Evolutionary conservation across 169 alveolate species (phyloP).

Genomic region (Miamiensis avidus): DNA sequence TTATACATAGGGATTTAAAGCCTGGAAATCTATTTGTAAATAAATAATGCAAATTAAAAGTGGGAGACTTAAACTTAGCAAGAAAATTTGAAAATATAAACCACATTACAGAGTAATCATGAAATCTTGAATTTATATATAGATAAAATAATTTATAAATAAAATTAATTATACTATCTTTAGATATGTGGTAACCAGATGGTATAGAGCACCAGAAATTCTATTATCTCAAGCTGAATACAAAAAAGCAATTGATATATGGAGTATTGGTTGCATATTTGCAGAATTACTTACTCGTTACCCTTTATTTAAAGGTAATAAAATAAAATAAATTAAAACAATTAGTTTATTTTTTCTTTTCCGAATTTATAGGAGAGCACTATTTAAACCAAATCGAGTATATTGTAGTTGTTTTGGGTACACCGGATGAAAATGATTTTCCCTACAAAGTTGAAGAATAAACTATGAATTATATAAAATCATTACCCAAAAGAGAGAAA

Average conservation of each 20-base stretch:
- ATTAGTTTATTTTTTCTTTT: too few relatives aligned
- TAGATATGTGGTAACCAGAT: constrained; percentile 69
- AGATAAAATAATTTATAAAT: constrained; percentile 28
- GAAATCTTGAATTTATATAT: not conserved
- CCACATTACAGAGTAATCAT: not conserved
- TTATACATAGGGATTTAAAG: constrained; percentile 81
- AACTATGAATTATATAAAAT: constrained; percentile 58
- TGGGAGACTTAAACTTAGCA: constrained; percentile 38
- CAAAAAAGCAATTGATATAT: constrained; percentile 69
- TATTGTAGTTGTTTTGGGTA: constrained; percentile 87
- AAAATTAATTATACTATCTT: too few relatives aligned
- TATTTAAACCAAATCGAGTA: constrained; percentile 21
- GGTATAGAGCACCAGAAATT: constrained; percentile 84
- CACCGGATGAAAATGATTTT: constrained; percentile 95
- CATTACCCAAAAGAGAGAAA: constrained; percentile 49
- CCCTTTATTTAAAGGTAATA: constrained; percentile 9
- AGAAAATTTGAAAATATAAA: constrained; percentile 8
- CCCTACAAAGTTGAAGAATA: constrained; percentile 42
- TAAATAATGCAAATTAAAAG: constrained; percentile 67
- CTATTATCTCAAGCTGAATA: constrained; percentile 60
- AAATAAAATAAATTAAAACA: not conserved
- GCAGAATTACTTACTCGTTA: constrained; percentile 53
- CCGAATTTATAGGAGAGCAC: constrained; percentile 10
- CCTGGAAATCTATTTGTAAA: constrained; percentile 82
- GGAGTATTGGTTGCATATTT: constrained; percentile 76